These are phyloP conservation scores for Dryadomyces sulphureus DNA, from an alignment of 2,329 filamentous ascomycete genomes.

Conservation along the genomic window DNA sequence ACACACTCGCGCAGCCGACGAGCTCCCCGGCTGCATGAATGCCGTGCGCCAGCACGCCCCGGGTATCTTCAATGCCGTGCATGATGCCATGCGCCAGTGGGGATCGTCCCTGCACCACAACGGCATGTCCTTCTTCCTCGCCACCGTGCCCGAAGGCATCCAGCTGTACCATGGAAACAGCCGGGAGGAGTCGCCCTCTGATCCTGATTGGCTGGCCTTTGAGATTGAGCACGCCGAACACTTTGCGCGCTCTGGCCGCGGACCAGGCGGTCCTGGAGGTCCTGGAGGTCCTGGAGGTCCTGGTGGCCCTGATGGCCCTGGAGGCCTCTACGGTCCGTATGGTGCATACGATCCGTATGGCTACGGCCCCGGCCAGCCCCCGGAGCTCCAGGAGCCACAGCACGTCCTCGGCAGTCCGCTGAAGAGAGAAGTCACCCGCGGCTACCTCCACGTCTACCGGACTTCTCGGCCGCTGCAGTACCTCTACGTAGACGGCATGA, in stretches of 20 bases:
- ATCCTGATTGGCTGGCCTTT: conserved; percentile 57
- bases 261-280: not conserved
- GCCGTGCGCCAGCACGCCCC: conserved; percentile 13
- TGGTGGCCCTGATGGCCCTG: no score
- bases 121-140: conserved; percentile 57
- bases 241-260: conserved; percentile 33
- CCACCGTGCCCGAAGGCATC: conserved; percentile 46
- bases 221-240: conserved; percentile 58
- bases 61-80: conserved; percentile 42
- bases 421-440: conserved; percentile 16
- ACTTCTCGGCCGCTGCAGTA: conserved; percentile 42
- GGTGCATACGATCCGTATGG: no score
- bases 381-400: no score
- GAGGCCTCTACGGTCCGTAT: no score
- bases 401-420: not conserved
- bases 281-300: no score
- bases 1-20: not conserved
- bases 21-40: not conserved
- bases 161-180: conserved; percentile 52
- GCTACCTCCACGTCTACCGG: conserved; percentile 53
- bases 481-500: conserved; percentile 47
- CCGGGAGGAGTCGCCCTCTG: conserved; percentile 29
- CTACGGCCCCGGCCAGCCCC: no score
- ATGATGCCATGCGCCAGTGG: conserved; percentile 41
- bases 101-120: conserved; percentile 60